A percentile compares a stretch with the other conserved stretches of the same genome.
These are phyloP conservation scores for Bipolaris bicolor DNA, from an alignment of 2,329 filamentous ascomycete species.

Conservation along the genomic window DNA sequence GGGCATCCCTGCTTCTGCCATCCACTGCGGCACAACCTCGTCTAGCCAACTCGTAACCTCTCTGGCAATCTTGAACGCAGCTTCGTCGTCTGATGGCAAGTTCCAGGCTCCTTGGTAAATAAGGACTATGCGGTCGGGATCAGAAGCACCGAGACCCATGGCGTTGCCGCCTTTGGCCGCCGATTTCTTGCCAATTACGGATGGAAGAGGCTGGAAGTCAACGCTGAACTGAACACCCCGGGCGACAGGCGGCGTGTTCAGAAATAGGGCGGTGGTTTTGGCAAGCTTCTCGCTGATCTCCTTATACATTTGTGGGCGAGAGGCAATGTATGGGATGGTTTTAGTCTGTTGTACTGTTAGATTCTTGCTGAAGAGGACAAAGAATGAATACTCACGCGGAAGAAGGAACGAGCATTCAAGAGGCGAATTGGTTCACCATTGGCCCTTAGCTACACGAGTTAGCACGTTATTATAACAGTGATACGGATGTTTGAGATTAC, in stretches of 20 bases:
- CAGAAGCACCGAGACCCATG: constrained; percentile 29
- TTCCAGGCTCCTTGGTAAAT: constrained; percentile 31
- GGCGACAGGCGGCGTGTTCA: constrained; percentile 18
- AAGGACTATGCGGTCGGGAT: constrained; percentile 30
- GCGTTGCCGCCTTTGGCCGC: constrained; percentile 32
- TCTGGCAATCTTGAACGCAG: constrained; percentile 19
- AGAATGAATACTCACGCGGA: constrained; percentile 22
- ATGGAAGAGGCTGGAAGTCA: constrained; percentile 35
- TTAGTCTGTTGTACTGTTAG: constrained; percentile 23
- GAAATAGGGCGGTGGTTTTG: constrained; percentile 31
- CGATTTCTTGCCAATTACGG: constrained; percentile 24
- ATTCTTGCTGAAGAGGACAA: constrained; percentile 11
- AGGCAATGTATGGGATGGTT: constrained; percentile 32
- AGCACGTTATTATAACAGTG: not conserved
- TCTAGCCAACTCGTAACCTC: constrained; percentile 32
- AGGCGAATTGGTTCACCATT: constrained; percentile 23
- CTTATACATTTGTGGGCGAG: constrained; percentile 43
- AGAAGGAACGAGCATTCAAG: constrained; percentile 26
- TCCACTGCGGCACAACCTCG: constrained; percentile 27
- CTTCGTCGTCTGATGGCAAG: constrained; percentile 21
- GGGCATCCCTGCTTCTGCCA: constrained; percentile 30
- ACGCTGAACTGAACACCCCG: constrained; percentile 28
- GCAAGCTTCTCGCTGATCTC: constrained; percentile 43
- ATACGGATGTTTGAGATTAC: constrained; percentile 21
- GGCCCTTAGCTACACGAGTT: constrained; percentile 16